These are phyloP conservation scores for Pichia sp. DNA, from an alignment of 1,139 yeast species.

Conservation along the genomic window DNA sequence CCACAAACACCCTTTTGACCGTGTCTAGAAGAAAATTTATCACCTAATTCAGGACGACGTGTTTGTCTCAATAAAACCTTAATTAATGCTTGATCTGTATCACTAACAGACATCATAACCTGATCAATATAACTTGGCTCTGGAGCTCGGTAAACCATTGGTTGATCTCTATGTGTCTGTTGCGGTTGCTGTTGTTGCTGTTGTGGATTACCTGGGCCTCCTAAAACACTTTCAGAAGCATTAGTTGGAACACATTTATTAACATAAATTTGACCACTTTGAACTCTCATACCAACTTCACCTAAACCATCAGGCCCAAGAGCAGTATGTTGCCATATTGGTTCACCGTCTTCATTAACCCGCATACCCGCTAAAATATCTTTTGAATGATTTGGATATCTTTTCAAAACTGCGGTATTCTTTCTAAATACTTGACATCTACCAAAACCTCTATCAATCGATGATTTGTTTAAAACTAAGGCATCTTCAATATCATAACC, in stretches of 20 bases:
- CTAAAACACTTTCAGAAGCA: conserved; percentile 68
- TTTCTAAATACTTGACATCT: conserved; percentile 96
- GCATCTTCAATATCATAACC: conserved; percentile 99
- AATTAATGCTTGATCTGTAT: conserved; percentile 88
- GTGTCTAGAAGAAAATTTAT: conserved; percentile 92
- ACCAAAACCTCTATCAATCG: conserved; percentile 95
- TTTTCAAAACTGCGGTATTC: conserved; percentile 80
- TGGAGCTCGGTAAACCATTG: conserved; percentile 87
- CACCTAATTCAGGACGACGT: conserved; percentile 97
- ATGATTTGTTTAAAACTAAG: conserved; percentile 82
- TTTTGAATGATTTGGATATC: conserved; percentile 89
- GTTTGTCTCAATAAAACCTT: conserved; percentile 91
- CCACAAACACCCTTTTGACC: conserved; percentile 99
- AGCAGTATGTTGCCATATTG: conserved; percentile 80
- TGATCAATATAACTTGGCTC: conserved; percentile 94
- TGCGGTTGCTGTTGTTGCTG: conserved; percentile 17
- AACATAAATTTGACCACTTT: conserved; percentile 88
- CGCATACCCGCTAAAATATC: conserved; percentile 91
- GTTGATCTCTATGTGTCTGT: conserved; percentile 60
- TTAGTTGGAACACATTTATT: conserved; percentile 90
- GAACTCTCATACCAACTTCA: conserved; percentile 88
- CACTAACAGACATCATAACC: conserved; percentile 95
- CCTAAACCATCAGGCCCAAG: conserved; percentile 95
- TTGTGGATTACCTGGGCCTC: conserved; percentile 32
- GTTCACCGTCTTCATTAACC: conserved; percentile 70